Conservation (phyloP, 1,284 basidiomycete genomes). For the Microbotryum lychnidis-dioicae region DNA sequence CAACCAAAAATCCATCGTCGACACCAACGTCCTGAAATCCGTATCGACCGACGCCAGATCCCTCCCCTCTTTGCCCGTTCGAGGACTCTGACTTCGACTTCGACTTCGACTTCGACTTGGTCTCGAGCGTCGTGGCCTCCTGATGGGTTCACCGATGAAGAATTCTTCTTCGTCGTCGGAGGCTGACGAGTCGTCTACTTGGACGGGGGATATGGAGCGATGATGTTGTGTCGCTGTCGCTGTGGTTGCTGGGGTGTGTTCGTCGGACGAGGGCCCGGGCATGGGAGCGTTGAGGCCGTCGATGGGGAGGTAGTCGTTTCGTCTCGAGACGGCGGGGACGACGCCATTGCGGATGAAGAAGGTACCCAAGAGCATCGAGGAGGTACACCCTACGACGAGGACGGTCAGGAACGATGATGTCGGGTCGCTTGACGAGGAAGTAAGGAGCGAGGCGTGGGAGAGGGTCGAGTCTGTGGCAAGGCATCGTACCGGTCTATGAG, state of each 20-base stretch:
- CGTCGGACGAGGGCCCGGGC: neutral
- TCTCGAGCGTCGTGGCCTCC: neutral
- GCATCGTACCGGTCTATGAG: no score
- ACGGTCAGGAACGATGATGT: constrained; percentile 37
- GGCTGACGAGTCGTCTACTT: constrained; percentile 2
- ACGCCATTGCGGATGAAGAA: constrained; percentile 29
- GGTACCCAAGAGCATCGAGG: constrained; percentile 38
- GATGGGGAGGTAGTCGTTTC: neutral
- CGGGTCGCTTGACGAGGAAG: constrained; percentile 36
- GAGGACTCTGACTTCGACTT: neutral
- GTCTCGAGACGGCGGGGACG: neutral
- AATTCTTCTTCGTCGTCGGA: constrained; percentile 1
- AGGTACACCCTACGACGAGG: constrained; percentile 36
- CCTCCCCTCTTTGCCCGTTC: constrained; percentile 2
- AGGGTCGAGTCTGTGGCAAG: constrained; percentile 14
- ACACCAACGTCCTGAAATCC: constrained; percentile 11
- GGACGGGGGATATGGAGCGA: neutral
- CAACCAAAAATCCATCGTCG: constrained; percentile 14
- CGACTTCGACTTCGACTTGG: neutral
- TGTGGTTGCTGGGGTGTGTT: neutral
- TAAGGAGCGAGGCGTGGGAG: constrained; percentile 28
- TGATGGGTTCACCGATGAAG: neutral
- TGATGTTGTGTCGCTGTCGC: neutral
- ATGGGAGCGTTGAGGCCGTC: neutral
- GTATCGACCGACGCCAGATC: constrained; percentile 13